Evolutionary conservation across 176 grass and related monocot genomes (phyloP).

Genomic region (Ensete ventricosum): DNA sequence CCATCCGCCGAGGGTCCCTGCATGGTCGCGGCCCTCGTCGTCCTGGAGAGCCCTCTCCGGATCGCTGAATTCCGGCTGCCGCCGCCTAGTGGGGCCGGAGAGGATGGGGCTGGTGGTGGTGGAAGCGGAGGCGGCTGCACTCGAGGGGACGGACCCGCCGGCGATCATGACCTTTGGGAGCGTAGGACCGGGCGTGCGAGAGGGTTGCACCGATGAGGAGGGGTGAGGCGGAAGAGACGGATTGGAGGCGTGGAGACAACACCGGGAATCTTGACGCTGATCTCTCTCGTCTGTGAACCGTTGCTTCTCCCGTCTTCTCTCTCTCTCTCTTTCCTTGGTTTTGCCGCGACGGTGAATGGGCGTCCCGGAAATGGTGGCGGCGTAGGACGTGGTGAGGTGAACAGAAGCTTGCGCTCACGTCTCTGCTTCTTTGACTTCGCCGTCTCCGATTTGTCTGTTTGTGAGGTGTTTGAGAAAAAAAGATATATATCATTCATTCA

Average conservation of each 20-base stretch:
- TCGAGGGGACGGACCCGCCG: background rate
- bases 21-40: background rate
- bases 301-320: too few relatives aligned
- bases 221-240: background rate
- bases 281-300: too few relatives aligned
- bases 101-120: background rate
- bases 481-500: too few relatives aligned
- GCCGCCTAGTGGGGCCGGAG: conserved; percentile 13
- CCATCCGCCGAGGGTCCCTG: background rate
- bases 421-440: too few relatives aligned
- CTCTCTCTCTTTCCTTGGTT: too few relatives aligned
- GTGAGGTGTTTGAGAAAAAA: too few relatives aligned
- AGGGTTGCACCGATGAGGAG: background rate
- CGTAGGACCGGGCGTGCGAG: background rate
- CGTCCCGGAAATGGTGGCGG: too few relatives aligned
- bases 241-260: background rate
- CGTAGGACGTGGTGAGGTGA: too few relatives aligned
- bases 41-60: background rate
- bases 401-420: too few relatives aligned
- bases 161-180: background rate
- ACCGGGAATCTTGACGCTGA: too few relatives aligned
- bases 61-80: background rate
- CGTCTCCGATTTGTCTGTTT: too few relatives aligned
- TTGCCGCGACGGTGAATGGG: too few relatives aligned
- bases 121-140: conserved; percentile 4